Percentiles rank a stretch among this genome's conserved stretches.
These are phyloP conservation scores for Striga asiatica DNA, from an alignment of 257 asterid genomes.

Conservation along the genomic window DNA sequence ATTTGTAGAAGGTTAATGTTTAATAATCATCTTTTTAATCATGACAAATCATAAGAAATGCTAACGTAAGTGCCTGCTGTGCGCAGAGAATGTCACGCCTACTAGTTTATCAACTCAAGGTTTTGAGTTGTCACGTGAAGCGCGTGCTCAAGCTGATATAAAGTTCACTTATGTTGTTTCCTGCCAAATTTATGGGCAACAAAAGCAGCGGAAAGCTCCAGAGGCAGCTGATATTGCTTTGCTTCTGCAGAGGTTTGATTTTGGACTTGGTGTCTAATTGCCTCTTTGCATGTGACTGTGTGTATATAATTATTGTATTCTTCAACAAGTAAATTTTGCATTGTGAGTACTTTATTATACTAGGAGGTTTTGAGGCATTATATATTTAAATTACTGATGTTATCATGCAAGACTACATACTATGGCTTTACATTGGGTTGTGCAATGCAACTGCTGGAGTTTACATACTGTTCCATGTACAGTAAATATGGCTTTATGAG, in stretches of 20 bases:
- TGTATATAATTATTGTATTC: too few species aligned
- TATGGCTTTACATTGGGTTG: neutral
- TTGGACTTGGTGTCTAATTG: neutral
- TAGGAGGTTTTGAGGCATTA: too few species aligned
- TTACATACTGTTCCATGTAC: neutral
- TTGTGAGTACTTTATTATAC: too few species aligned
- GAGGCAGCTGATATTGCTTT: constrained; percentile 94
- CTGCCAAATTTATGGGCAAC: constrained; percentile 99
- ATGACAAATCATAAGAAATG: constrained; percentile 6
- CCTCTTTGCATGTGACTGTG: neutral
- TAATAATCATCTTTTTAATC: constrained; percentile 3
- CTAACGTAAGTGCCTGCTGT: constrained; percentile 16
- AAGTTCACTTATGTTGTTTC: constrained; percentile 30
- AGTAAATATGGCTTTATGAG: neutral
- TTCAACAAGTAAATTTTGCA: too few species aligned
- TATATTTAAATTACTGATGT: neutral
- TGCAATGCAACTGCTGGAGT: neutral
- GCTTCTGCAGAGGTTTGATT: constrained; percentile 67
- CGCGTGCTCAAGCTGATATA: constrained; percentile 94
- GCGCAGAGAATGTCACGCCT: constrained; percentile 46
- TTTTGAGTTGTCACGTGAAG: constrained; percentile 78
- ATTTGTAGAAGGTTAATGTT: constrained; percentile 56
- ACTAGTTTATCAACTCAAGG: constrained; percentile 52
- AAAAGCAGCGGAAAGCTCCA: constrained; percentile 84
- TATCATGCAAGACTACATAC: neutral